phyloP scores from a whole-genome alignment of 169 alveolate species.

The Eimeria maxima region DNA sequence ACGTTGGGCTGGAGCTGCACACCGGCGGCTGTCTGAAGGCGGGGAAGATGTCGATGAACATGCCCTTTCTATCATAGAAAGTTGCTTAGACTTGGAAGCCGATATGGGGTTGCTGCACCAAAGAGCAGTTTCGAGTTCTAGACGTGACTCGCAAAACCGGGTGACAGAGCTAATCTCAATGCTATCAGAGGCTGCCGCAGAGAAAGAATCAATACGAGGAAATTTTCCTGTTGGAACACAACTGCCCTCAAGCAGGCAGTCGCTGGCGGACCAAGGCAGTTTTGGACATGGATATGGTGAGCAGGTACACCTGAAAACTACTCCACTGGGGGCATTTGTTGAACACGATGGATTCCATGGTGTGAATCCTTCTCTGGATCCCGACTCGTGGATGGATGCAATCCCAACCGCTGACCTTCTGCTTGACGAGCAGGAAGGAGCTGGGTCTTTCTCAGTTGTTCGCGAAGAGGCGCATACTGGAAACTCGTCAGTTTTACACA shows the following conservation, averaged over 20 bases:
- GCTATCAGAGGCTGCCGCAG: background rate
- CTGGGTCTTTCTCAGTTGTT: background rate
- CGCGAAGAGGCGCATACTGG: background rate
- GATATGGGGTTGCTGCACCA: background rate
- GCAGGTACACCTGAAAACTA: background rate
- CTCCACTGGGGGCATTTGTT: background rate
- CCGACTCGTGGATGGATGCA: background rate
- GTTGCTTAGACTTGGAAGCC: background rate
- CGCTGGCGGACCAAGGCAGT: background rate
- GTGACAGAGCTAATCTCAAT: background rate
- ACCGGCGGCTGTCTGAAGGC: background rate
- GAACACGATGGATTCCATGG: background rate
- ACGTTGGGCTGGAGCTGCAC: background rate
- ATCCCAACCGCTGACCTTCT: background rate
- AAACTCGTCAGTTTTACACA: background rate
- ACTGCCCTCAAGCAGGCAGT: background rate
- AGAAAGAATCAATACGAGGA: background rate
- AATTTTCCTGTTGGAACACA: background rate
- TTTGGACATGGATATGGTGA: background rate
- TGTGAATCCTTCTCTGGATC: background rate
- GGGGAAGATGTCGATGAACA: background rate
- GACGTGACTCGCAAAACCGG: background rate
- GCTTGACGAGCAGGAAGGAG: background rate
- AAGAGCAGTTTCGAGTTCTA: background rate
- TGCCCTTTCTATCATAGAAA: background rate